Percentiles rank a stretch among this genome's conserved stretches.
Conservation (phyloP, 305 asterid species). For the Rubia occidens region DNA sequence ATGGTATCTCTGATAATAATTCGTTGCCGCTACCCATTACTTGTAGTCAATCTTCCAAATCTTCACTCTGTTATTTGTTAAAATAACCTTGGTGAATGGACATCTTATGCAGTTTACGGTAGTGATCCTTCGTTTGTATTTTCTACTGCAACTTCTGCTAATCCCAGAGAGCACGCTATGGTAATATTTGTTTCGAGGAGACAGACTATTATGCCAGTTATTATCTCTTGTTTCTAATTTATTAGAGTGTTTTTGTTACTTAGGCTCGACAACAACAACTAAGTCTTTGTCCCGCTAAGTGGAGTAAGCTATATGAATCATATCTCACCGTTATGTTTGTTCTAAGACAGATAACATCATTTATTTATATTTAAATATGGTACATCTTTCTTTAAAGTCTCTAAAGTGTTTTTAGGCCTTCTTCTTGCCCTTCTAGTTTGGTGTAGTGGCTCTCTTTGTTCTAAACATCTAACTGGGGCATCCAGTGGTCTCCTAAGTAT, state of each 20-base stretch:
- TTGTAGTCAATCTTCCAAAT: conserved; percentile 17
- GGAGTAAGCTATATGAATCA: not conserved
- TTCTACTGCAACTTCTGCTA: conserved; percentile 92
- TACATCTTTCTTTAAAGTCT: not conserved
- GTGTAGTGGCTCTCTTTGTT: not conserved
- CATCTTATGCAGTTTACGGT: conserved; percentile 69
- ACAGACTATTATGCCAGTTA: not conserved
- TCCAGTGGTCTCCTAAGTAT: not conserved
- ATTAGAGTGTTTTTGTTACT: not conserved
- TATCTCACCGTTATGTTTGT: not conserved
- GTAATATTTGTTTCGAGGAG: conserved; percentile 28
- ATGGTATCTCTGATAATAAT: conserved; percentile 37
- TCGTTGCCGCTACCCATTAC: not conserved
- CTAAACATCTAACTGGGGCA: not conserved
- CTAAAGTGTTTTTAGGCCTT: not conserved
- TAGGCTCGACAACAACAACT: not conserved
- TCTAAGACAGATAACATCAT: not conserved
- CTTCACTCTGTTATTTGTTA: conserved; percentile 10
- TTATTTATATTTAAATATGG: not conserved
- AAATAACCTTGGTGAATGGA: conserved; percentile 22
- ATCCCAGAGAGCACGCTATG: conserved; percentile 87
- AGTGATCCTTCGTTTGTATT: conserved; percentile 84
- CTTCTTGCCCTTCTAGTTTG: not conserved
- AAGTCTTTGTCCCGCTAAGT: not conserved
- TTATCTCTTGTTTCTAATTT: conserved; percentile 1